Conservation (phyloP, 2,329 filamentous ascomycete species). For the Fusarium sp. region DNA sequence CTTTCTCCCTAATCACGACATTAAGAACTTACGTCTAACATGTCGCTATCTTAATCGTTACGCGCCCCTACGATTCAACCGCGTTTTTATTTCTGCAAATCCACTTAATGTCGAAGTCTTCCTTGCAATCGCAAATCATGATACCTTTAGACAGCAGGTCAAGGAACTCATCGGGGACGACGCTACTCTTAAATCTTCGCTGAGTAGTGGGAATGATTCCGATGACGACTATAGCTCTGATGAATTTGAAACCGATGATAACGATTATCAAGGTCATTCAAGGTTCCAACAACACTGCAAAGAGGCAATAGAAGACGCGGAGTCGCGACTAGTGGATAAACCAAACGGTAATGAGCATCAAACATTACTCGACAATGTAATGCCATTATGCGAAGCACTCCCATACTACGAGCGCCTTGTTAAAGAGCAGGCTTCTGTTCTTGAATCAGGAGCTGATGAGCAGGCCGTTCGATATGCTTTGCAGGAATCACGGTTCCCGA, state of each 20-base stretch:
- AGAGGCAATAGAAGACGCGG: background rate
- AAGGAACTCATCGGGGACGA: constrained; percentile 21
- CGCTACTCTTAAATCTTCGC: background rate
- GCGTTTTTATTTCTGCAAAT: constrained; percentile 15
- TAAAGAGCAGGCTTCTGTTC: background rate
- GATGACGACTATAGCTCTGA: background rate
- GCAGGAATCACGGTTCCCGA: background rate
- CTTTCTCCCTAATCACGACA: background rate
- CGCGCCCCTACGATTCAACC: background rate
- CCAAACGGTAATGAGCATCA: background rate
- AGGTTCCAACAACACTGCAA: background rate
- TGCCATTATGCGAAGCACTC: background rate
- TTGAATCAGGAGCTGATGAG: background rate
- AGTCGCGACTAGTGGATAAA: background rate
- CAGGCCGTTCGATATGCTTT: constrained; percentile 7
- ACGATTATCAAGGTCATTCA: background rate
- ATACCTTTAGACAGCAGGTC: background rate
- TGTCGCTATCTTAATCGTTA: background rate
- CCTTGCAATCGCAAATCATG: constrained; percentile 4
- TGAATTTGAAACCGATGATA: background rate
- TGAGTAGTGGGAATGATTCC: background rate
- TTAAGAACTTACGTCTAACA: background rate
- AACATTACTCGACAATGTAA: background rate
- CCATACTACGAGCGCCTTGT: background rate
- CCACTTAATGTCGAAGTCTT: background rate